Percentiles rank a stretch among this genome's conserved stretches.
Conservation (phyloP, 2,329 filamentous ascomycete species). For the Colletotrichum sp. region DNA sequence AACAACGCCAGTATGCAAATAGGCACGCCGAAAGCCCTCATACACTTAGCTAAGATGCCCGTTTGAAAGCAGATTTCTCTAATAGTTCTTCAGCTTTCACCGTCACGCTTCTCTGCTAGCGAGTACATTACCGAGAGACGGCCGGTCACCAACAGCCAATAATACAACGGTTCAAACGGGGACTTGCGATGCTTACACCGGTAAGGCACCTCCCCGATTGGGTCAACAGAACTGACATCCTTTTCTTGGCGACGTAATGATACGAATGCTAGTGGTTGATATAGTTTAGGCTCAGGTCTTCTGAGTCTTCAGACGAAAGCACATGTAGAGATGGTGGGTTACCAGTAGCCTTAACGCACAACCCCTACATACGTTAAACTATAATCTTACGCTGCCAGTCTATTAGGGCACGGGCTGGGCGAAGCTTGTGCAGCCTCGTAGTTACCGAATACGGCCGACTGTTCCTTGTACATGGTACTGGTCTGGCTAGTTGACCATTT, state of each 20-base stretch:
- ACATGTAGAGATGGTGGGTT: not conserved
- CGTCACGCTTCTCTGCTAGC: not conserved
- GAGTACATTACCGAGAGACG: not conserved
- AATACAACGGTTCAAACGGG: not conserved
- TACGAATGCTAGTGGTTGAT: not conserved
- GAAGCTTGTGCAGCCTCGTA: not conserved
- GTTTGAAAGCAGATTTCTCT: not conserved
- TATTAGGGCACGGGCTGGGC: not conserved
- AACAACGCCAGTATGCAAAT: not conserved
- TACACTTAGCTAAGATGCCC: not conserved
- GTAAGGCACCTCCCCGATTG: not conserved
- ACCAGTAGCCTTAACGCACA: not conserved
- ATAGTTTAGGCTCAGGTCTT: not conserved
- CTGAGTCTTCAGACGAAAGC: not conserved
- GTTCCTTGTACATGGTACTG: not conserved
- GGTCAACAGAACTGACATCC: not conserved
- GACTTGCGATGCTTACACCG: not conserved
- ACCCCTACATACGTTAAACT: not conserved
- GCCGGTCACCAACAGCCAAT: not conserved
- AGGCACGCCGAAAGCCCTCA: not conserved
- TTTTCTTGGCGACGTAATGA: not conserved
- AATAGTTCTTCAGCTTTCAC: not conserved
- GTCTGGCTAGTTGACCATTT: not conserved
- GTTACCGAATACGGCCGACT: not conserved
- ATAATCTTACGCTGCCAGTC: not conserved